These are phyloP conservation scores for Metroxylon sagu DNA, from an alignment of 176 grass and related monocot genomes.

Conservation along the genomic window DNA sequence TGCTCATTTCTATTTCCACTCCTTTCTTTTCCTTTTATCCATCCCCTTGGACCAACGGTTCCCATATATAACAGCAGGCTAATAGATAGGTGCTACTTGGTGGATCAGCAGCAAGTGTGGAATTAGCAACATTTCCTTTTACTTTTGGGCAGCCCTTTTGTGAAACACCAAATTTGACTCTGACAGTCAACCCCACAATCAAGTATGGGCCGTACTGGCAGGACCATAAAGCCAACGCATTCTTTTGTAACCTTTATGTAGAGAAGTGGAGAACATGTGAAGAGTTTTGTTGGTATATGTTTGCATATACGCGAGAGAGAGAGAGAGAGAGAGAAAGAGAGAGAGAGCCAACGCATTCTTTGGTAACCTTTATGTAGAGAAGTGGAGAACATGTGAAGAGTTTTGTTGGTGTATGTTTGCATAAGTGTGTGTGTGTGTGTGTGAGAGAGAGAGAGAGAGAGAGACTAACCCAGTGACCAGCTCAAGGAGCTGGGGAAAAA, in stretches of 20 bases:
- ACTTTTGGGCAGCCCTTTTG: too few relatives aligned
- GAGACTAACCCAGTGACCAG: conserved; percentile 71
- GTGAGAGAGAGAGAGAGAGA: conserved; percentile 14
- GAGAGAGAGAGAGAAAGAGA: conserved; percentile 13
- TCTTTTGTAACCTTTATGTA: background rate
- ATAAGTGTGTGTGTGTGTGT: background rate
- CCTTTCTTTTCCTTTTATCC: background rate
- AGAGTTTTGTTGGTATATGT: conserved; percentile 1
- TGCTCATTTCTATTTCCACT: background rate
- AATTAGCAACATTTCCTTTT: too few relatives aligned
- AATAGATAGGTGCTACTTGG: too few relatives aligned
- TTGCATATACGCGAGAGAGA: background rate
- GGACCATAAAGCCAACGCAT: background rate
- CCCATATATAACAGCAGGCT: too few relatives aligned
- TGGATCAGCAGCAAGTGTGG: too few relatives aligned
- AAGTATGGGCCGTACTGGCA: background rate
- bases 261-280: conserved; percentile 28
- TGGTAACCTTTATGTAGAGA: conserved; percentile 4
- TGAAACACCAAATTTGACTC: background rate
- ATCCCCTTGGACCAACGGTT: background rate
- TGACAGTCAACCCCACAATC: conserved; percentile 1
- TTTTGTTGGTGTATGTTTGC: background rate
- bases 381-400: conserved; percentile 30
- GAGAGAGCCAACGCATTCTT: conserved; percentile 6
- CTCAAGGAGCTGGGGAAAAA: conserved; percentile 93